phyloP scores from a whole-genome alignment of 495 filamentous ascomycete species.

The Penicillium chermesinum region DNA sequence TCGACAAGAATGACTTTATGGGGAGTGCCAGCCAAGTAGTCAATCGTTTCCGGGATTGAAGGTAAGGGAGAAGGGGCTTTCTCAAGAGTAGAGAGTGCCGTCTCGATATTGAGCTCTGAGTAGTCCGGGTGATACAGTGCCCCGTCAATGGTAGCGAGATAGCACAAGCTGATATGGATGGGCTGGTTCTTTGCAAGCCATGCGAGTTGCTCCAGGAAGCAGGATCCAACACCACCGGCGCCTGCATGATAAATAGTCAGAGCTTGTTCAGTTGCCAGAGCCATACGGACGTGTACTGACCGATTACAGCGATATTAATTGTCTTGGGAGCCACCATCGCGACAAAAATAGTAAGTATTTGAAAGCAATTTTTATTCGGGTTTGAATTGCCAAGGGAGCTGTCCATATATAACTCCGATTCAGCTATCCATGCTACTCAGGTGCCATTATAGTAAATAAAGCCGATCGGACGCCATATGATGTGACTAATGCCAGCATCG shows the following conservation, averaged over 20 bases:
- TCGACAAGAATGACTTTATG: constrained; percentile 4
- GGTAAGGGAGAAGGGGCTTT: not conserved
- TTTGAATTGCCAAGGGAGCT: too few species aligned
- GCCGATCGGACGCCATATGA: too few species aligned
- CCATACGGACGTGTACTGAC: not conserved
- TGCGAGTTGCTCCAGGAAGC: not conserved
- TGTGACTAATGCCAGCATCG: not conserved
- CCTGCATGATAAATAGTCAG: not conserved
- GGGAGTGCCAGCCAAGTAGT: not conserved
- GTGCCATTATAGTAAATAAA: too few species aligned
- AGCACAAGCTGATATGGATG: constrained; percentile 3
- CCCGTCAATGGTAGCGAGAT: constrained; percentile 5
- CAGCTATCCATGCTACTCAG: too few species aligned
- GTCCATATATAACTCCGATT: too few species aligned
- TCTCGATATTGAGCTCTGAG: constrained; percentile 4
- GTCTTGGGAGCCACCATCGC: not conserved
- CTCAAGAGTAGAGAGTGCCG: not conserved
- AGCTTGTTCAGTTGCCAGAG: not conserved
- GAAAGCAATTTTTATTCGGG: not conserved
- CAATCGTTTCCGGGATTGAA: not conserved
- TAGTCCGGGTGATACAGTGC: constrained; percentile 6
- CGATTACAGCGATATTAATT: not conserved
- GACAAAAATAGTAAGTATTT: too few species aligned
- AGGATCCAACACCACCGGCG: constrained; percentile 1
- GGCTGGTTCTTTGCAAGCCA: constrained; percentile 1